phyloP scores from a whole-genome alignment of 2,329 filamentous ascomycete genomes.

The Fusarium austroafricanum region DNA sequence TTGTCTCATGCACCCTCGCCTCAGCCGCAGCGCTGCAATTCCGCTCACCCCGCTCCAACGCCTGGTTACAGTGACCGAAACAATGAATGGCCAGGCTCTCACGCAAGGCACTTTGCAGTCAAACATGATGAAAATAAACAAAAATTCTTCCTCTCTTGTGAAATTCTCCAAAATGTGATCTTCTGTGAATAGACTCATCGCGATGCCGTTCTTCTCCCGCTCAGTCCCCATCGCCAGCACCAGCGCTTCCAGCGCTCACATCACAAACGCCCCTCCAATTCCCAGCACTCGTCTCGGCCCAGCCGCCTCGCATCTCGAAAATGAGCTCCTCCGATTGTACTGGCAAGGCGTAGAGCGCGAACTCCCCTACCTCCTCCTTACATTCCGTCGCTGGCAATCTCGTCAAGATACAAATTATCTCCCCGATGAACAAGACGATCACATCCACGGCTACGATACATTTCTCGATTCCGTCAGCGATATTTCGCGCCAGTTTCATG shows the following conservation, averaged over 20 bases:
- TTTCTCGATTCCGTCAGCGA: conserved; percentile 54
- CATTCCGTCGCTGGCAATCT: conserved; percentile 50
- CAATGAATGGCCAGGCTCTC: not conserved
- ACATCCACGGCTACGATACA: conserved; percentile 54
- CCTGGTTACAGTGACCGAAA: conserved; percentile 5
- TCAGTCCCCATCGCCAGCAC: not conserved
- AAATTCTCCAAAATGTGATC: not conserved
- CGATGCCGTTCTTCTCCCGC: conserved; percentile 6
- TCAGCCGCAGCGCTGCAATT: conserved; percentile 10
- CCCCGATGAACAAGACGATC: conserved; percentile 45
- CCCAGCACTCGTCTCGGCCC: conserved; percentile 7
- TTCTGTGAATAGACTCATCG: not conserved
- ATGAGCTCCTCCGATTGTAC: conserved; percentile 46
- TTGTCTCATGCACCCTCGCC: not conserved
- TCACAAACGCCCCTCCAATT: conserved; percentile 17
- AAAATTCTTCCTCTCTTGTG: not conserved
- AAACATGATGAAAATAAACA: not conserved
- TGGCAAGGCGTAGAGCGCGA: conserved; percentile 53
- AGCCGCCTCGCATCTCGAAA: conserved; percentile 5
- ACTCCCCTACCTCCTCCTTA: conserved; percentile 50
- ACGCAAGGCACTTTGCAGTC: not conserved
- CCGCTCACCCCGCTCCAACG: conserved; percentile 7
- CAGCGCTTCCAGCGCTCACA: not conserved
- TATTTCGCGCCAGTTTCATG: conserved; percentile 46
- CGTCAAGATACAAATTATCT: conserved; percentile 1